Evolutionary conservation across 805 yeast species (phyloP).

Genomic region (Cyberlindnera maclurae): DNA sequence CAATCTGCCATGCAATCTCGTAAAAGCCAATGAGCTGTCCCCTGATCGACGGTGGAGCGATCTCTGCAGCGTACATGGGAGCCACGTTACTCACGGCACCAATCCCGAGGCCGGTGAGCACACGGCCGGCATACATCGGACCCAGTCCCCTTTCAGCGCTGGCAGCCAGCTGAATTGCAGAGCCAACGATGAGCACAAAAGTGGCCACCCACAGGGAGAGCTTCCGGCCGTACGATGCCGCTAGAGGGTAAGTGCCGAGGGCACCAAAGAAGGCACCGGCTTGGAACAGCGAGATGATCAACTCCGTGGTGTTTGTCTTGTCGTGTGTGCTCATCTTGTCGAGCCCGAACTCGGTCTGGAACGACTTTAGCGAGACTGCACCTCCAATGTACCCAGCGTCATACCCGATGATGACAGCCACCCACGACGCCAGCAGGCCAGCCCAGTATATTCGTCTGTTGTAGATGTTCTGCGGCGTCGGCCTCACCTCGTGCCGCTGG

Average conservation of each 20-base stretch:
- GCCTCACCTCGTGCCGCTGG: conserved; percentile 17
- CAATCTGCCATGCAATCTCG: conserved; percentile 39
- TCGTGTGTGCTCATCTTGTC: conserved; percentile 24
- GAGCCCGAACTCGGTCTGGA: conserved; percentile 38
- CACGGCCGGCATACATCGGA: conserved; percentile 45
- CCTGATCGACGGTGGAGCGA: conserved; percentile 38
- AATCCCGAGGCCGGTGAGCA: conserved; percentile 41
- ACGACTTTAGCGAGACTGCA: conserved; percentile 39
- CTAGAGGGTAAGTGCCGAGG: conserved; percentile 35
- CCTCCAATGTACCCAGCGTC: conserved; percentile 53
- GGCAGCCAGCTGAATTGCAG: conserved; percentile 32
- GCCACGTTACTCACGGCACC: conserved; percentile 46
- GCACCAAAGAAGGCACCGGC: conserved; percentile 48
- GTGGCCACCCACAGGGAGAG: conserved; percentile 34
- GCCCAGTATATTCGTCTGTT: conserved; percentile 40
- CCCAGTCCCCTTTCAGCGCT: conserved; percentile 29
- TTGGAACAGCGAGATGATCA: conserved; percentile 42
- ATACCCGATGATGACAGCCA: conserved; percentile 46
- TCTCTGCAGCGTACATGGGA: conserved; percentile 42
- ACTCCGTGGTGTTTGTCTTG: conserved; percentile 29
- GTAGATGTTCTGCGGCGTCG: conserved; percentile 37
- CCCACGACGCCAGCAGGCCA: conserved; percentile 37
- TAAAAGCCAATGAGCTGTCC: conserved; percentile 40
- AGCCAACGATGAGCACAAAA: conserved; percentile 35
- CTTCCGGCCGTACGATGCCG: conserved; percentile 34